A percentile compares a stretch with the other conserved stretches of the same genome.
Evolutionary conservation across 108 stramenopile genomes (phyloP).

Genomic region (Skeletonema costatum): DNA sequence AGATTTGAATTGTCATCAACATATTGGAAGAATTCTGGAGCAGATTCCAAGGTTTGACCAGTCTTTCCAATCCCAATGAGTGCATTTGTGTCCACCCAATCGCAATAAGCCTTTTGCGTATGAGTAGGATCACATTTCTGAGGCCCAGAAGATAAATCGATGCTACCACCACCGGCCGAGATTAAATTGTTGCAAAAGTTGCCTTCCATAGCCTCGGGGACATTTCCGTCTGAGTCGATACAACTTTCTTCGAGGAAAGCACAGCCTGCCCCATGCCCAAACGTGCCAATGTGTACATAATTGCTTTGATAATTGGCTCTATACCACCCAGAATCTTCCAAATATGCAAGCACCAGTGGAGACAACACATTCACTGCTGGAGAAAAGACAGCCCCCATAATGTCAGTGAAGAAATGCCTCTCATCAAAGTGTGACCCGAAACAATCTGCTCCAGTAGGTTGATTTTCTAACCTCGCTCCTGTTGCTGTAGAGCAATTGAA

Average conservation of each 20-base stretch:
- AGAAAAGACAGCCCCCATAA: constrained; percentile 66
- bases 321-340: constrained; percentile 71
- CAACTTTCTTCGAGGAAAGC: constrained; percentile 53
- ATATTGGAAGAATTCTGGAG: constrained; percentile 43
- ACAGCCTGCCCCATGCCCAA: constrained; percentile 60
- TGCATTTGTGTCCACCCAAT: constrained; percentile 34
- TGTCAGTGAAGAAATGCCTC: constrained; percentile 44
- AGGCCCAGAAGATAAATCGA: constrained; percentile 13
- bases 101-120: constrained; percentile 47
- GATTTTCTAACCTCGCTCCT: constrained; percentile 59
- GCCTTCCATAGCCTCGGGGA: constrained; percentile 57
- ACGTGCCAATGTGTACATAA: constrained; percentile 38
- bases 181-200: constrained; percentile 64
- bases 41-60: constrained; percentile 19
- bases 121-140: constrained; percentile 53
- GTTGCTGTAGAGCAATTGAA: constrained; percentile 46
- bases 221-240: constrained; percentile 51
- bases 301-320: constrained; percentile 49
- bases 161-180: constrained; percentile 8
- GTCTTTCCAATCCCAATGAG: constrained; percentile 33
- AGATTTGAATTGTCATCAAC: constrained; percentile 25
- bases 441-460: constrained; percentile 47
- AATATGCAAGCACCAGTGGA: constrained; percentile 51
- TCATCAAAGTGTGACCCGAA: constrained; percentile 62
- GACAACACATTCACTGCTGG: constrained; percentile 49